Percentiles rank a stretch among this genome's conserved stretches.
phyloP scores from a whole-genome alignment of 1,139 yeast genomes.

The Yamadazyma friedrichii region DNA sequence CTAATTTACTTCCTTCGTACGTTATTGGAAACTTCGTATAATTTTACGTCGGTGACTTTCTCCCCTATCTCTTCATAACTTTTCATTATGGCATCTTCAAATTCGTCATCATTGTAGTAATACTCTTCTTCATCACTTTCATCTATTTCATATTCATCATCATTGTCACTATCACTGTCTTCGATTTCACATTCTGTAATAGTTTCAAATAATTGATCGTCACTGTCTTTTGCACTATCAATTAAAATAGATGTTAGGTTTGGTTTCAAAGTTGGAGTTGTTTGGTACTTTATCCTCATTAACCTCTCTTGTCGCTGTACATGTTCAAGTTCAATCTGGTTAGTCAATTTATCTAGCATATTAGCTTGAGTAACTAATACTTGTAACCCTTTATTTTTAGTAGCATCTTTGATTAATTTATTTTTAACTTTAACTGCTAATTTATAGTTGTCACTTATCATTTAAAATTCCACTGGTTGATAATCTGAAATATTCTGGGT shows the following conservation, averaged over 20 bases:
- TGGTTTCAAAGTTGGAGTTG: constrained; percentile 3
- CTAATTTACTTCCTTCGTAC: not conserved
- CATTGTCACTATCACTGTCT: not conserved
- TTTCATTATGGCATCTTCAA: constrained; percentile 5
- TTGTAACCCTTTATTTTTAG: constrained; percentile 57
- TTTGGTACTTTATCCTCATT: not conserved
- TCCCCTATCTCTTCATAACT: not conserved
- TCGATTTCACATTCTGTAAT: constrained; percentile 9
- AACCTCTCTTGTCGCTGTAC: constrained; percentile 9
- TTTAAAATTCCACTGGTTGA: not conserved
- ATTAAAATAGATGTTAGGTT: not conserved
- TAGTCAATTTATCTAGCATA: constrained; percentile 68
- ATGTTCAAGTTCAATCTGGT: constrained; percentile 37
- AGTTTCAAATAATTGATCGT: constrained; percentile 2
- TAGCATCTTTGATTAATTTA: constrained; percentile 66
- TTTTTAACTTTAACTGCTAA: constrained; percentile 69
- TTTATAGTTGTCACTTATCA: constrained; percentile 54
- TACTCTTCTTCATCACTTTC: not conserved
- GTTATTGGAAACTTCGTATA: too few species aligned
- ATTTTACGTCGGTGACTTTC: not conserved
- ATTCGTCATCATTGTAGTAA: not conserved
- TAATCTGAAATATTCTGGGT: too few species aligned
- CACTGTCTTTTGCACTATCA: constrained; percentile 6
- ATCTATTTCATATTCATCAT: not conserved
- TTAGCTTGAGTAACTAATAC: constrained; percentile 74